These are phyloP conservation scores for Ceratonia siliqua DNA, from an alignment of 306 rosid genomes.

Conservation along the genomic window DNA sequence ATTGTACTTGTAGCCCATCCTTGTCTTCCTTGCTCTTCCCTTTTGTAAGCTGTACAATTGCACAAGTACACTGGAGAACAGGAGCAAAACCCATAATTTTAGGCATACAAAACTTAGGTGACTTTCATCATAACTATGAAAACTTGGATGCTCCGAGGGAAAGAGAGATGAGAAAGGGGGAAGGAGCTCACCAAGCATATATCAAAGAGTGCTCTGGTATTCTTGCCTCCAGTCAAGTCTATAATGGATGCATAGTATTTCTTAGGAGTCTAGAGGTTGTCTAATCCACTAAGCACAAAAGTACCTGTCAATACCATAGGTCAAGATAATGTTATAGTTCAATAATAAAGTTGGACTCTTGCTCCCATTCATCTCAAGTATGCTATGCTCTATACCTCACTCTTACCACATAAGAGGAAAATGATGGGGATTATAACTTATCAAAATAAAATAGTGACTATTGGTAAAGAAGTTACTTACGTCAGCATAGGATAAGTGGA, in stretches of 20 bases:
- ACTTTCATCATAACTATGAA: conserved; percentile 20
- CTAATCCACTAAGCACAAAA: conserved; percentile 93
- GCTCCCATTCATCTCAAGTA: conserved; percentile 23
- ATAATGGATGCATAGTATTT: conserved; percentile 89
- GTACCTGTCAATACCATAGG: conserved; percentile 57
- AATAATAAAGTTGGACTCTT: conserved; percentile 1
- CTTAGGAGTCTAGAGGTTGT: conserved; percentile 89
- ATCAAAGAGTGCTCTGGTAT: conserved; percentile 88
- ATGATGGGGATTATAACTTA: conserved; percentile 20
- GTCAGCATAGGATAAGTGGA: conserved; percentile 94
- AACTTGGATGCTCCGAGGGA: too few relatives aligned
- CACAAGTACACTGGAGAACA: too few relatives aligned
- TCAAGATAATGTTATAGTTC: conserved; percentile 17
- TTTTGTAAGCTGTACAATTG: conserved; percentile 76
- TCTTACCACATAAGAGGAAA: conserved; percentile 15
- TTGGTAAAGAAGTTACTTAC: conserved; percentile 51
- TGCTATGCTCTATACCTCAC: conserved; percentile 16
- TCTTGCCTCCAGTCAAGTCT: conserved; percentile 94
- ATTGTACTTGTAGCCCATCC: conserved; percentile 79
- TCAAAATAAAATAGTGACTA: conserved; percentile 22
- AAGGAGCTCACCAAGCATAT: conserved; percentile 84
- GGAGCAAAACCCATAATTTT: too few relatives aligned
- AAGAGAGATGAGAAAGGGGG: conserved; percentile 24
- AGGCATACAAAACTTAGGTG: too few relatives aligned
- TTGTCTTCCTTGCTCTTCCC: conserved; percentile 93